phyloP scores from a whole-genome alignment of 306 rosid species.

The Pueraria montana region DNA sequence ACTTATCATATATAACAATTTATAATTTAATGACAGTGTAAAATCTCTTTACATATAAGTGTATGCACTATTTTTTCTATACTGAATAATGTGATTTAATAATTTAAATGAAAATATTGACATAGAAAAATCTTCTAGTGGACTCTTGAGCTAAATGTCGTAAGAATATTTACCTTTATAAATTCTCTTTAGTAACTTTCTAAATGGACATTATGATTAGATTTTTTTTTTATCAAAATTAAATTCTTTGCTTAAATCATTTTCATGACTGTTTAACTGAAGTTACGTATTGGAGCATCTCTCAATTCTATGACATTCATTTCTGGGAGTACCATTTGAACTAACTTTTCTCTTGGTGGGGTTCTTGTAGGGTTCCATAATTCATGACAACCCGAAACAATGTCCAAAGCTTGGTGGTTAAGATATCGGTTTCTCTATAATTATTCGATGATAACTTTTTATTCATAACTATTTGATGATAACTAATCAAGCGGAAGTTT shows the following conservation, averaged over 20 bases:
- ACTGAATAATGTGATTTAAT: no score
- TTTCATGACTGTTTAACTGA: conserved; percentile 19
- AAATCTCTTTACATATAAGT: no score
- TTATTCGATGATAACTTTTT: conserved; percentile 4
- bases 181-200: conserved; percentile 8
- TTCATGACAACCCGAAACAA: conserved; percentile 11
- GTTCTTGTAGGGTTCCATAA: conserved; percentile 11
- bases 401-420: conserved; percentile 45
- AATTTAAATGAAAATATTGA: background rate
- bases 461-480: conserved; percentile 21
- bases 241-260: background rate
- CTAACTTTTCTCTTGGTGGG: conserved; percentile 38
- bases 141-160: background rate
- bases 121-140: background rate
- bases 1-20: no score
- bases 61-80: background rate
- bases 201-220: background rate
- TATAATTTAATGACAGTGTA: no score
- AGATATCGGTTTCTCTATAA: conserved; percentile 39
- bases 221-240: background rate
- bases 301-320: conserved; percentile 24
- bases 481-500: conserved; percentile 29
- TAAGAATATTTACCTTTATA: background rate
- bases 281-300: background rate
- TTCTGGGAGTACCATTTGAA: background rate